Evolutionary conservation across 1,139 yeast genomes (phyloP), one percentile per base, ranked within the genome.

Genomic region (Suhomyces chickasaworum): DNA sequence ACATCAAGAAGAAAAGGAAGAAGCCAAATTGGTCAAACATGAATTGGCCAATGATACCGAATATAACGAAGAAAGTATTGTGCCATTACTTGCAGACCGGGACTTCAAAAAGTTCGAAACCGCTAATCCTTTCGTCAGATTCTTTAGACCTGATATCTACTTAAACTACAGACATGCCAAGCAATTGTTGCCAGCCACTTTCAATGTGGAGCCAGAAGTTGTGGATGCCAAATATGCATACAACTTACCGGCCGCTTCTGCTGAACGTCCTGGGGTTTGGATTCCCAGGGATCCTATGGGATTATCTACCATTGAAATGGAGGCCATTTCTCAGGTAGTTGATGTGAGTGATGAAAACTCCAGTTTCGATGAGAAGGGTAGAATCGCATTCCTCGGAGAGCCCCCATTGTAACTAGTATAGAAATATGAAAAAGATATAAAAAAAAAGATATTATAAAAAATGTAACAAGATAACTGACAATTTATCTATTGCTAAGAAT

Each of bases 261-360:
- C 83, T 0, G 67, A 72, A 34, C 78, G 84, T 55, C 96, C 96
- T 4, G 73, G 76, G 21, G 71, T 93, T 17, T 93, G 99, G 99
- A 80, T 93, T 54, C 95, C 97, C 7, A 74, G 75, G 49, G 99
- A 93, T 66, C 83, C 87, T 7, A 79, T 81, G 76, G 98, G 98
- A 0, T 77, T 89, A 60, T 84, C 96, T 3, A 67, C 76, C 2
- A 63, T 60, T 16, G 83, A 87, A 56, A 78, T 86, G 10, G 77
- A 74, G 39, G 70, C 76, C 41, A 72, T 82, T 44, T 58, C 68
- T 27, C 70, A 69, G 3, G 65, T 71, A 31, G 75, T 86, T 34
- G 70, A 73, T 17, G 82, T 86, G 40, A 73, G 81, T 46, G 95
- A 89, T 59, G 81, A 77, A 35, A 84, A 87, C 55, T 80, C 97